A percentile compares a stretch with the other conserved stretches of the same genome.
Conservation (phyloP, 495 filamentous ascomycete species). For the Xylaria telfairii region DNA sequence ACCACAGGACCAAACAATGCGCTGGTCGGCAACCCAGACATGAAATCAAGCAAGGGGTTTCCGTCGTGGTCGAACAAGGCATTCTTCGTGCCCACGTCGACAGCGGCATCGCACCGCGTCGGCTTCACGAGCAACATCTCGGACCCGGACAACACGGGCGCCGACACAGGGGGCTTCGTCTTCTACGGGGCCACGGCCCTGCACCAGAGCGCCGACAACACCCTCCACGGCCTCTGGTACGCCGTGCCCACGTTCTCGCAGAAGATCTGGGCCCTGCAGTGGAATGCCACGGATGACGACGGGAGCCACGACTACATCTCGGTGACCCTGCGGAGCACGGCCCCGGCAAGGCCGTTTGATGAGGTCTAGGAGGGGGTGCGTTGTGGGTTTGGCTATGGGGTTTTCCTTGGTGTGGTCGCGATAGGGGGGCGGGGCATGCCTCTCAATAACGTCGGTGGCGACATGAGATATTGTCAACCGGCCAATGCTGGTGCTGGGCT, state of each 20-base stretch:
- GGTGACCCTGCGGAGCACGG: not conserved
- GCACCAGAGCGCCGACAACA: conserved; percentile 7
- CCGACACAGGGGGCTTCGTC: conserved; percentile 10
- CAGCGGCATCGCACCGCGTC: conserved; percentile 8
- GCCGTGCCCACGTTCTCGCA: not conserved
- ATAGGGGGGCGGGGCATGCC: not conserved
- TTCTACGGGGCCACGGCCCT: conserved; percentile 18
- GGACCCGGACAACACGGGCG: not conserved
- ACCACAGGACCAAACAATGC: conserved; percentile 1
- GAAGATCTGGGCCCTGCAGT: conserved; percentile 14
- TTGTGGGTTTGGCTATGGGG: not conserved
- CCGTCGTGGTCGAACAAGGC: conserved; percentile 18
- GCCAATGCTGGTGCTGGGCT: not conserved
- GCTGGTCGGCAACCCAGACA: conserved; percentile 6
- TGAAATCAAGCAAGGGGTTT: not conserved
- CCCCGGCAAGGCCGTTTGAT: conserved; percentile 8
- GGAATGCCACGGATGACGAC: conserved; percentile 10
- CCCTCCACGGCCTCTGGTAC: conserved; percentile 4
- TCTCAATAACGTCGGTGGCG: not conserved
- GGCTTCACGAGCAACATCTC: conserved; percentile 5
- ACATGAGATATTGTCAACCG: not conserved
- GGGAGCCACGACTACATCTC: not conserved
- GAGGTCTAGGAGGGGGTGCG: not conserved
- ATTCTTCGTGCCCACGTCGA: conserved; percentile 8
- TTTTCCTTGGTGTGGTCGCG: no score